A percentile compares a stretch with the other conserved stretches of the same genome.
These are phyloP conservation scores for Trifolium subterraneum DNA, from an alignment of 306 rosid species.

Conservation along the genomic window DNA sequence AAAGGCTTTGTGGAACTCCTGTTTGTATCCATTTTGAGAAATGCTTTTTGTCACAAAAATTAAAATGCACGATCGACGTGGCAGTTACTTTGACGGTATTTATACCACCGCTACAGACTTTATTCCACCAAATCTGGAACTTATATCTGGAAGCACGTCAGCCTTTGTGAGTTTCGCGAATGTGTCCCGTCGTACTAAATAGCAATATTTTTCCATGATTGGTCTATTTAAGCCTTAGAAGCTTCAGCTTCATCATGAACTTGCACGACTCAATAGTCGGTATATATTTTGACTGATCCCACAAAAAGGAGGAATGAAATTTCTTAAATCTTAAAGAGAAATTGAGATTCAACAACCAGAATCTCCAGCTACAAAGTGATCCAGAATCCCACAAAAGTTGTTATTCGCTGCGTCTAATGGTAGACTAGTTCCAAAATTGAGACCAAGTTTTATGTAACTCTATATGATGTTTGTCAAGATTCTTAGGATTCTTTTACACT, in stretches of 20 bases:
- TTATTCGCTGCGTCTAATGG: slow-evolving; percentile 16
- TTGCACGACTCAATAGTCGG: background rate
- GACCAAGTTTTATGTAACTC: slow-evolving; percentile 23
- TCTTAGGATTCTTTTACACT: slow-evolving; percentile 1
- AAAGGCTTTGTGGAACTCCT: background rate
- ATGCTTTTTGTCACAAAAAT: no score
- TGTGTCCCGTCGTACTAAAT: no score
- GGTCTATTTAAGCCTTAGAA: background rate
- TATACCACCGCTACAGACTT: no score
- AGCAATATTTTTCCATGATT: background rate
- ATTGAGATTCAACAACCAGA: slow-evolving; percentile 4
- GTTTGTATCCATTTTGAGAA: background rate
- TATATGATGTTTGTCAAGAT: background rate
- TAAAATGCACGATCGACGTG: no score
- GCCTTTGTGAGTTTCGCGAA: no score
- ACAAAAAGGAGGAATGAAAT: slow-evolving; percentile 5
- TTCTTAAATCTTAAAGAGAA: slow-evolving; percentile 3
- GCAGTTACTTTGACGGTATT: no score
- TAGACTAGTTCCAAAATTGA: slow-evolving; percentile 14
- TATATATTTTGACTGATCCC: slow-evolving; percentile 7
- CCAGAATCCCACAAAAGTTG: background rate
- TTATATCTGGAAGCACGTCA: no score
- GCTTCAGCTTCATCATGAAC: background rate
- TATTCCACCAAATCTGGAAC: no score
- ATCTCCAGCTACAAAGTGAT: background rate